Evolutionary conservation across 441 rosid genomes (phyloP), one percentile per base, ranked within the genome.

Genomic region (Bocquillonia castaneifolia): DNA sequence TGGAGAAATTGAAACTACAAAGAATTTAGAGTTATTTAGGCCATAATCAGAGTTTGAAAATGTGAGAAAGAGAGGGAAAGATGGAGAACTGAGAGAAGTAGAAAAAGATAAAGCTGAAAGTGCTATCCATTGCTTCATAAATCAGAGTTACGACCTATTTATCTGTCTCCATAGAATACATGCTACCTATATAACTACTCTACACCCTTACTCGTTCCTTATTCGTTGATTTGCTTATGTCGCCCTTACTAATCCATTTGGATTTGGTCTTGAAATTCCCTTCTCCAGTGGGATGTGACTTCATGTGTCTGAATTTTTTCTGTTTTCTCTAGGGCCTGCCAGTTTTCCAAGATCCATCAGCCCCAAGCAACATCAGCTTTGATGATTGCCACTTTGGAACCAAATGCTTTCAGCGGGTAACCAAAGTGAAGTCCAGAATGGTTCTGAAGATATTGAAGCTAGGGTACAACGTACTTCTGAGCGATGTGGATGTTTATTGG

Each of bases 401-500:
- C 57, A 69, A 85, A 68, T 94, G 98, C 85, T 94, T 92, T 72
- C 97, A 88, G 86, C 82, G 79, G 79, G 97, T 94, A 61, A 92
- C 98, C 36, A 88, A 94, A 82, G 92, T 82, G 63, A 94, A 94
- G 77, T 94, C 99, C 61, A 90, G 96, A 81, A 81, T 86, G 63
- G 96, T 94, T 65, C 70, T 88, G 76, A 84, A 81, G 85, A 87
- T 92, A 76, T 75, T 94, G 74, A 92, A 90, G 87, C 80, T 87
- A 6, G 96, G 97, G 31, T 90, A 86, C 74, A 90, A 86, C 70
- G 97, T 90, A 58, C 90, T 92, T 67, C 76, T 92, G 57, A 89
- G 99, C 54, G 96, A 93, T 60, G 96, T 88, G 22, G 97, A 91
- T 74, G 86, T 93, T 10, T 88, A 88, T 79, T 92, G 98, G 98